Base-by-base conservation (phyloP, 345 rosid species). In the Cardamine chenopodiifolia region DNA sequence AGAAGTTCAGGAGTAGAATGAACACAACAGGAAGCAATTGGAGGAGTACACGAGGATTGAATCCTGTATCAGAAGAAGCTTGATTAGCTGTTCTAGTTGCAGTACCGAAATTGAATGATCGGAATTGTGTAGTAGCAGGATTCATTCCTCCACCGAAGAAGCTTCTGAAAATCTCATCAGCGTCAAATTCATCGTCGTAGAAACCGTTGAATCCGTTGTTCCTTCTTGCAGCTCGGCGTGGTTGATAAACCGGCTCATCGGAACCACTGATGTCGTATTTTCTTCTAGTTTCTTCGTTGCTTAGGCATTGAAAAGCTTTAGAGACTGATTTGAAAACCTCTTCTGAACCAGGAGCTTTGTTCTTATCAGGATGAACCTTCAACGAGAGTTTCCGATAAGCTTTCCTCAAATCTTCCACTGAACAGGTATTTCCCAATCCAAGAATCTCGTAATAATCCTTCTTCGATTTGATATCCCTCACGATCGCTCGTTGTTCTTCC, bases 291-390 rank as follows among this genome's bases (percentile, higher is more conserved):
- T 86, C 99, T 29, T 83, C 90, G 68, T 82, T 84, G 86, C 88
- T 88, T 76, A 95, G 63, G 79, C 98, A 95, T 78, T 92, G 98
- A 73, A 95, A 95, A 32, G 99, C 92, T 70, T 90, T 90, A 0
- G 98, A 92, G 37, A 95, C 91, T 5, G 85, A 74, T 79, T 92
- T 95, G 66, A 92, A 95, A 4, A 92, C 90, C 60, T 95, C 99
- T 77, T 95, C 99, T 23, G 99, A 87, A 0, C 97, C 98, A 0
- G 97, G 98, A 32, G 97, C 96, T 9, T 83, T 85, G 81, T 91
- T 94, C 89, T 94, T 94, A 62, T 94, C 98, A 0, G 98, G 98
- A 72, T 94, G 98, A 31, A 94, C 98, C 71, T 91, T 91, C 67
- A 91, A 78, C 1, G 98, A 91, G 40, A 94, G 82, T 72, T 94